Conservation (phyloP, 176 grass and related monocot genomes). For the Triticum timopheevii region DNA sequence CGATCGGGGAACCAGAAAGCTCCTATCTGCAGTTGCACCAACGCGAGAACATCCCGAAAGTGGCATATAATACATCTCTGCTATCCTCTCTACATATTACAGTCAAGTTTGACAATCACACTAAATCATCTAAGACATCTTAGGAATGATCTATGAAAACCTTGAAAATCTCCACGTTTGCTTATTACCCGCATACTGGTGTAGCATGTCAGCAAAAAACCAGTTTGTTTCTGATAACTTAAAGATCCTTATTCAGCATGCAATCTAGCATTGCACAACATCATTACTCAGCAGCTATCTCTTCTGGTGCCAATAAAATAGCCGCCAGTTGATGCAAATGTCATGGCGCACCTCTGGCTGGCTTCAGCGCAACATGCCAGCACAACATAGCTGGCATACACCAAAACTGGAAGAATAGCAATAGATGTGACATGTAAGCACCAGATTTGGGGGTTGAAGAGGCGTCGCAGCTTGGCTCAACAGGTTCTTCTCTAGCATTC, state of each 20-base stretch:
- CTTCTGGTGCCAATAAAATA: conserved; percentile 1
- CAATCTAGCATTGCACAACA: conserved; percentile 25
- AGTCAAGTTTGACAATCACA: neutral
- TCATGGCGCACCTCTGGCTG: neutral
- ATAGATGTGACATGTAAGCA: neutral
- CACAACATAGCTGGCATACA: neutral
- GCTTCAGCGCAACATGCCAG: neutral
- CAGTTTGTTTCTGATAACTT: neutral
- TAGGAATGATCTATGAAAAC: neutral
- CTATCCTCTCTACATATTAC: neutral
- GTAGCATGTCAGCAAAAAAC: neutral
- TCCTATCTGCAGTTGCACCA: neutral
- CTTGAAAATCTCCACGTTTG: neutral
- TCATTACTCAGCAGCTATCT: neutral
- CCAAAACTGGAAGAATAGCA: conserved; percentile 19
- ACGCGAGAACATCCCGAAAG: neutral
- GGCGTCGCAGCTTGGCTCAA: conserved; percentile 10
- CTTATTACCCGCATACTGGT: neutral
- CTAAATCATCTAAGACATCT: conserved; percentile 2
- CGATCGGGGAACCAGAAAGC: neutral
- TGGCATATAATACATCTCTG: neutral
- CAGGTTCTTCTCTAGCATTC: neutral
- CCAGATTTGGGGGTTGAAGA: neutral
- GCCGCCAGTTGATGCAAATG: conserved; percentile 6
- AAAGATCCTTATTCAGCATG: neutral